phyloP scores from a whole-genome alignment of 192 early-diverging fungal genomes.

The Backusella liffmaniae region DNA sequence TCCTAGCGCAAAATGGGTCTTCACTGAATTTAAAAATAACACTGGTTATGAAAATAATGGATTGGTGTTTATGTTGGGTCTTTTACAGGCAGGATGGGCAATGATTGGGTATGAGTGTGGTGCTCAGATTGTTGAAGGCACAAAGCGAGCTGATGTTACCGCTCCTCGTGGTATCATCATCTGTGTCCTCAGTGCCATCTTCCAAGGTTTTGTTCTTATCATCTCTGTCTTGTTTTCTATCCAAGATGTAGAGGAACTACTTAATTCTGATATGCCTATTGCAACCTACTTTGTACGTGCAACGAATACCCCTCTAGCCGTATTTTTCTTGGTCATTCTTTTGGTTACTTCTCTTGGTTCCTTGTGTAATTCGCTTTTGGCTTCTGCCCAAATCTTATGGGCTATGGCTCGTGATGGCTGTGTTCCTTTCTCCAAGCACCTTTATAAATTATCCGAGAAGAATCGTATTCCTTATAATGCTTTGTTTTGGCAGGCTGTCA shows the following conservation, averaged over 20 bases:
- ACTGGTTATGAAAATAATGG: slow-evolving; percentile 45
- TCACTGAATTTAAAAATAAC: slow-evolving; percentile 45
- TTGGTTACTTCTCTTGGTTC: slow-evolving; percentile 44
- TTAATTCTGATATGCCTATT: slow-evolving; percentile 32
- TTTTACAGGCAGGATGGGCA: slow-evolving; percentile 47
- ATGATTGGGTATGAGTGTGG: slow-evolving; percentile 29
- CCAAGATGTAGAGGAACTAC: slow-evolving; percentile 40
- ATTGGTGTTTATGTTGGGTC: slow-evolving; percentile 44
- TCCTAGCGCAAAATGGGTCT: slow-evolving; percentile 42
- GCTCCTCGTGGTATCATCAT: slow-evolving; percentile 47
- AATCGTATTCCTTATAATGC: slow-evolving; percentile 39
- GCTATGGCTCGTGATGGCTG: slow-evolving; percentile 50
- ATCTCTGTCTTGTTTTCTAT: slow-evolving; percentile 45
- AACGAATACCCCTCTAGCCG: slow-evolving; percentile 28
- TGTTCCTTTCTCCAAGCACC: slow-evolving; percentile 42
- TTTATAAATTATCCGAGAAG: slow-evolving; percentile 33
- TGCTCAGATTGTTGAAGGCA: slow-evolving; percentile 26
- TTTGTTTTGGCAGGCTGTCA: slow-evolving; percentile 33
- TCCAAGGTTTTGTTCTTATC: slow-evolving; percentile 44
- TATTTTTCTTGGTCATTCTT: slow-evolving; percentile 41
- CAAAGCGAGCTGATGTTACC: slow-evolving; percentile 46
- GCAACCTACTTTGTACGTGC: slow-evolving; percentile 38
- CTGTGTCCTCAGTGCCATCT: slow-evolving; percentile 40
- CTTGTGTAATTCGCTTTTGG: slow-evolving; percentile 38
- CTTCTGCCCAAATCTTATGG: slow-evolving; percentile 45